Percentiles rank a stretch among this genome's conserved stretches.
Evolutionary conservation across 306 rosid genomes (phyloP).

Genomic region (Gynostemma pentaphyllum): DNA sequence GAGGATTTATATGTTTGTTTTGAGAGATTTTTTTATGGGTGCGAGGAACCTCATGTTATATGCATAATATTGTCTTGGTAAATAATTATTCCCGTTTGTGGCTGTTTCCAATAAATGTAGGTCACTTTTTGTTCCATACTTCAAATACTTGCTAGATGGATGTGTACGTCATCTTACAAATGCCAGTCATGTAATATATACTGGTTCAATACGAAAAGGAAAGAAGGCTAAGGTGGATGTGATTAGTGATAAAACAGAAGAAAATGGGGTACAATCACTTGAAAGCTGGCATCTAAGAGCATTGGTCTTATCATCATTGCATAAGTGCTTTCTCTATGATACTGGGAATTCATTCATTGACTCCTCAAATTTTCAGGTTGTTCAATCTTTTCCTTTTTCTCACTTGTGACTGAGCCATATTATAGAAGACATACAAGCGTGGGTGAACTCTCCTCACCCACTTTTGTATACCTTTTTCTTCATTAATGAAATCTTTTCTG

Average conservation of each 20-base stretch:
- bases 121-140: constrained; percentile 91
- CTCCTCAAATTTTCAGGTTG: constrained; percentile 71
- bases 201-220: constrained; percentile 38
- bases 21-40: background rate
- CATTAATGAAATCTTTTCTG: too few relatives aligned
- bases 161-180: constrained; percentile 54
- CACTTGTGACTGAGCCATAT: background rate
- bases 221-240: constrained; percentile 65
- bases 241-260: constrained; percentile 17
- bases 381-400: constrained; percentile 12
- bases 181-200: constrained; percentile 28
- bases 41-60: background rate
- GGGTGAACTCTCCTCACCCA: too few relatives aligned
- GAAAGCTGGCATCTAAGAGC: constrained; percentile 79
- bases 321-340: constrained; percentile 82
- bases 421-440: too few relatives aligned
- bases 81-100: background rate
- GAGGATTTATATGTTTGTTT: background rate
- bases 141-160: constrained; percentile 68
- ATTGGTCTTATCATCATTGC: constrained; percentile 58
- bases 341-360: constrained; percentile 69
- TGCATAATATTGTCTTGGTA: background rate
- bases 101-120: constrained; percentile 25
- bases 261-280: constrained; percentile 19
- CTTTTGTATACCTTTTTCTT: too few relatives aligned